Evolutionary conservation across 306 rosid species (phyloP).

Genomic region (Vigna hirtella): DNA sequence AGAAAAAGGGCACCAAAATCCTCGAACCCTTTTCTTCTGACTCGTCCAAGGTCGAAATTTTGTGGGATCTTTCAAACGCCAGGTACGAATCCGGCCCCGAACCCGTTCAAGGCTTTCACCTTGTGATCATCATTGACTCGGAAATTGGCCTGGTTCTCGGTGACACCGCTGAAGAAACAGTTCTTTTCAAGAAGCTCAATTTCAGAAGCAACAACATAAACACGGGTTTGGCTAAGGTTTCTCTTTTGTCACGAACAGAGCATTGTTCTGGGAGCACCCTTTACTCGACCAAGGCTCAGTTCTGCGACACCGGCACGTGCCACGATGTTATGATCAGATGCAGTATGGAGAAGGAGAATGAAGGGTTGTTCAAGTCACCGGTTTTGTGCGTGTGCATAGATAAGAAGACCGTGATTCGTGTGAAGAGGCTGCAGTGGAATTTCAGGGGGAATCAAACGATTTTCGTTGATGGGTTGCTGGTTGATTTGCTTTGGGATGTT

Average conservation of each 20-base stretch:
- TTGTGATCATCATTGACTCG: slow-evolving; percentile 66
- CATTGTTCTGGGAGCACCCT: slow-evolving; percentile 66
- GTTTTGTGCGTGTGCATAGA: slow-evolving; percentile 73
- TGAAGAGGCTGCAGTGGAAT: slow-evolving; percentile 94
- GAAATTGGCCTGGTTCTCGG: slow-evolving; percentile 75
- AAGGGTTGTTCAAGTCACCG: slow-evolving; percentile 53
- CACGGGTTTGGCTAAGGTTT: slow-evolving; percentile 41
- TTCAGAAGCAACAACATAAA: slow-evolving; percentile 36
- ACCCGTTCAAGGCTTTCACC: slow-evolving; percentile 70
- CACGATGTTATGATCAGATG: slow-evolving; percentile 80
- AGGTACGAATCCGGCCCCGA: slow-evolving; percentile 73
- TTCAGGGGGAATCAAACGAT: slow-evolving; percentile 92
- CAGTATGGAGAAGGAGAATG: slow-evolving; percentile 64
- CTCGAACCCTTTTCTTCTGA: slow-evolving; percentile 41
- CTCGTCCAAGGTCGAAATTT: slow-evolving; percentile 53
- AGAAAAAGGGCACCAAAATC: slow-evolving; percentile 73
- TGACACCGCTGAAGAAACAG: slow-evolving; percentile 59
- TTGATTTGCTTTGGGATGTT: slow-evolving; percentile 97
- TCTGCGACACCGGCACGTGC: slow-evolving; percentile 63
- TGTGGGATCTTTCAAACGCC: slow-evolving; percentile 86
- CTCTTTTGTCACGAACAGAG: slow-evolving; percentile 68
- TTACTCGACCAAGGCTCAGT: slow-evolving; percentile 77
- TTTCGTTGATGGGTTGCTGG: slow-evolving; percentile 86
- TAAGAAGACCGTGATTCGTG: slow-evolving; percentile 79
- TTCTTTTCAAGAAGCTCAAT: slow-evolving; percentile 41